phyloP scores from a whole-genome alignment of 495 filamentous ascomycete species.

The Talaromyces liani region DNA sequence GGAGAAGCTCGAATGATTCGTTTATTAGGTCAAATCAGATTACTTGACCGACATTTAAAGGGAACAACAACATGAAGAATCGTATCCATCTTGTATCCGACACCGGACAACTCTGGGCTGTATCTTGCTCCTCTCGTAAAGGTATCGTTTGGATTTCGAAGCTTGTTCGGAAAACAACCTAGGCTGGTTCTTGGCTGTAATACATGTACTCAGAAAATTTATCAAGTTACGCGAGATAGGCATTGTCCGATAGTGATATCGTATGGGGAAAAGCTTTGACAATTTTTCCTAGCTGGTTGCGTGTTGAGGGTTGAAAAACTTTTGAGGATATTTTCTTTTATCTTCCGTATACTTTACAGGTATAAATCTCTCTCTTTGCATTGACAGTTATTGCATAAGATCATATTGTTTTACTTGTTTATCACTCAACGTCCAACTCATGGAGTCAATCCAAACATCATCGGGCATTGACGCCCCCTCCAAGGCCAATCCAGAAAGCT shows the following conservation, averaged over 20 bases:
- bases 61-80: background rate
- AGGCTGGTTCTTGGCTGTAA: background rate
- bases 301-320: background rate
- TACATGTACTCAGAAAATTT: background rate
- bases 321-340: background rate
- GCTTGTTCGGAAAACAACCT: background rate
- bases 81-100: background rate
- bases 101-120: background rate
- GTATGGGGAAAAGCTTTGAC: background rate
- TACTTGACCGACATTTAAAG: background rate
- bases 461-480: background rate
- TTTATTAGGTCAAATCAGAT: background rate
- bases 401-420: background rate
- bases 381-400: background rate
- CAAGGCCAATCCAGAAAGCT: background rate
- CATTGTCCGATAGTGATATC: background rate
- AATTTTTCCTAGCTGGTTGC: background rate
- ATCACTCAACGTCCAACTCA: background rate
- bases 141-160: background rate
- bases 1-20: background rate
- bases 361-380: background rate
- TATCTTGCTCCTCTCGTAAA: background rate
- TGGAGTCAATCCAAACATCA: background rate
- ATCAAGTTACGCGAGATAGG: background rate
- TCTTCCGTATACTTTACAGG: background rate